Evolutionary conservation across 1,139 yeast species (phyloP).

Genomic region (Ogataea hybrid): DNA sequence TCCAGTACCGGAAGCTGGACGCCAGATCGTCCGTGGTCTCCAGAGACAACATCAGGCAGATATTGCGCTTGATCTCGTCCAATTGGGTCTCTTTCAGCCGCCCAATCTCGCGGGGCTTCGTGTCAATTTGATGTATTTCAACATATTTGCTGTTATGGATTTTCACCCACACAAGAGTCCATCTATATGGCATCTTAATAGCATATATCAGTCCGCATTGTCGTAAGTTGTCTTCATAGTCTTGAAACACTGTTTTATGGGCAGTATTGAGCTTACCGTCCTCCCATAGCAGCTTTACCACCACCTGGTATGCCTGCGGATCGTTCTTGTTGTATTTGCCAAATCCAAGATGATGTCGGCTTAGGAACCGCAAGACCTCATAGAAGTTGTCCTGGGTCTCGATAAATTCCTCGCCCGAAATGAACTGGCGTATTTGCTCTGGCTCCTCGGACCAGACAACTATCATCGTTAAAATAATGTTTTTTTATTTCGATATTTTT

Average conservation of each 20-base stretch:
- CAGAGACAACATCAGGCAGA: conserved; percentile 17
- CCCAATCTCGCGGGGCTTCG: conserved; percentile 17
- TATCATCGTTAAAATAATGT: neutral
- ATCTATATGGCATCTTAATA: conserved; percentile 16
- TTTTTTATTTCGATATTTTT: neutral
- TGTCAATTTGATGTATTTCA: conserved; percentile 24
- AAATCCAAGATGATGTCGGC: conserved; percentile 5
- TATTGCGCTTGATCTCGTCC: conserved; percentile 13
- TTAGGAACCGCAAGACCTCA: conserved; percentile 5
- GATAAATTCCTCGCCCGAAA: neutral
- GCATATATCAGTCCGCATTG: conserved; percentile 21
- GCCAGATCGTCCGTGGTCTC: conserved; percentile 14
- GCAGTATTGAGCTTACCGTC: neutral
- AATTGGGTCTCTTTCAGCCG: conserved; percentile 20
- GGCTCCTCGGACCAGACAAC: conserved; percentile 8
- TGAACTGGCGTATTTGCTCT: neutral
- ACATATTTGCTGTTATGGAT: conserved; percentile 19
- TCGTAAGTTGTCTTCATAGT: conserved; percentile 9
- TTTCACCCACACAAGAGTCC: conserved; percentile 29
- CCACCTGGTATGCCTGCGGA: conserved; percentile 5
- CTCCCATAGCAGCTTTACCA: conserved; percentile 7
- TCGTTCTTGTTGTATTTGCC: conserved; percentile 4
- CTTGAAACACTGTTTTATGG: conserved; percentile 1
- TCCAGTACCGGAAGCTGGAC: conserved; percentile 17
- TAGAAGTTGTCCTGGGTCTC: conserved; percentile 5